These are phyloP conservation scores for Talaromyces borbonicus DNA, from an alignment of 495 filamentous ascomycete species.

Conservation along the genomic window DNA sequence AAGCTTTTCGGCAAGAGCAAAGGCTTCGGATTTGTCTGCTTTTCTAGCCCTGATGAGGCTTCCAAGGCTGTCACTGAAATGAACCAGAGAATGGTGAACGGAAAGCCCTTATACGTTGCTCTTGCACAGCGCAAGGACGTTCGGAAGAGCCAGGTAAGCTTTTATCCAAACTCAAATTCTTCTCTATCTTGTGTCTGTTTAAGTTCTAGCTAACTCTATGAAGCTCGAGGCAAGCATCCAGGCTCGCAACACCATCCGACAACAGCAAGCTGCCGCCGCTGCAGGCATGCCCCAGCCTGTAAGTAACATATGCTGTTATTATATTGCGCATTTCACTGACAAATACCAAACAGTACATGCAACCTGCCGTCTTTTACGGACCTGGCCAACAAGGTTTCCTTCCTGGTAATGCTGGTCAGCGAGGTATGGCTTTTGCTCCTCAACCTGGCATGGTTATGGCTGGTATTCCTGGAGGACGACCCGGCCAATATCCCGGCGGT, in stretches of 20 bases:
- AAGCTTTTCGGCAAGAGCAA: constrained; percentile 92
- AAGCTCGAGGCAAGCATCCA: constrained; percentile 95
- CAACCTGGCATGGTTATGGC: constrained; percentile 75
- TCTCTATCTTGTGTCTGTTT: too few species aligned
- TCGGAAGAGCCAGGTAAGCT: constrained; percentile 72
- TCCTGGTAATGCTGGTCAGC: constrained; percentile 52
- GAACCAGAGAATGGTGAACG: constrained; percentile 97
- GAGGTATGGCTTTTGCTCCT: constrained; percentile 79
- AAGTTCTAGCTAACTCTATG: constrained; percentile 8
- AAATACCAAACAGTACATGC: constrained; percentile 47
- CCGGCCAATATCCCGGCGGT: constrained; percentile 69
- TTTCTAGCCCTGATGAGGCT: constrained; percentile 96
- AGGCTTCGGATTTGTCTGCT: constrained; percentile 99
- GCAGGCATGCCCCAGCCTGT: constrained; percentile 83
- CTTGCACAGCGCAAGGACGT: constrained; percentile 99
- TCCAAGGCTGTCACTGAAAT: constrained; percentile 98
- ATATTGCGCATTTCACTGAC: background rate
- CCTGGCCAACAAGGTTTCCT: constrained; percentile 82
- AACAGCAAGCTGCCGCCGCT: constrained; percentile 92
- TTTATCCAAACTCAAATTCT: background rate
- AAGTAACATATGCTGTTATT: constrained; percentile 14
- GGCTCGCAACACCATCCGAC: constrained; percentile 93
- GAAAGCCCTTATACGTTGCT: constrained; percentile 96
- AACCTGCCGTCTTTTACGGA: constrained; percentile 78
- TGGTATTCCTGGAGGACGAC: constrained; percentile 68